Evolutionary conservation across 2,329 filamentous ascomycete genomes (phyloP), one percentile per base, ranked within the genome.

Genomic region (Kalmusia sp.): DNA sequence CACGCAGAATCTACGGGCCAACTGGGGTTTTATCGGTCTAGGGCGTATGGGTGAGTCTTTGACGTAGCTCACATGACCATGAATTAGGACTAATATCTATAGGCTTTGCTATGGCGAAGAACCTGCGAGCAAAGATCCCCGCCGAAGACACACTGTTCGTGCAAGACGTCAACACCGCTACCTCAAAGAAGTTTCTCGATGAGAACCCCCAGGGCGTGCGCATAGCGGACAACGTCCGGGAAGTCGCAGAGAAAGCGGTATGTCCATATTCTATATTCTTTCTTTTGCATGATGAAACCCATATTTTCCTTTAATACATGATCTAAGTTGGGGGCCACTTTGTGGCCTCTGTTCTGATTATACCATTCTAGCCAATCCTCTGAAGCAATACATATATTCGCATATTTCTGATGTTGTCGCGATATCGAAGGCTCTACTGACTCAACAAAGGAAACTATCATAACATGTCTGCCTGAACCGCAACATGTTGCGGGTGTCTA

Each of bases 401-500:
- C 17, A 34, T 12, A 24, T n/a, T 12, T 27, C 4, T 9, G 15
- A 35, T 53, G 46, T 44, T 31, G 5, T 33, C 39, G 24, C 12
- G 27, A 43, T 33, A 43, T 54, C 43, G 31, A 28, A 33, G 17
- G 25, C 50, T 47, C 15, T 44, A 52, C 62, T 69, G 58, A 71
- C 54, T 58, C 63, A 41, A 58, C 43, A 33, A 54, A 97, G 93
- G 88, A 93, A 77, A 89, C 87, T 25, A 86, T 96, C 57, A 87
- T 99, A 51, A 96, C 93, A 11, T 92, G 92, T 54, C 84, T 99
- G 1, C 95, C 95, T 0, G 92, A 96, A 65, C 92, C 93, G 1
- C 83, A 88, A 24, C 93, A 98, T 70, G 93, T 98, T 52, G 89
- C 90, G 69, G 84, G 84, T 46, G 92, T 96, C 33, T 97, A 92